phyloP scores from a whole-genome alignment of 352 stramenopile genomes.

The Phytopythium cucurbitacearum region DNA sequence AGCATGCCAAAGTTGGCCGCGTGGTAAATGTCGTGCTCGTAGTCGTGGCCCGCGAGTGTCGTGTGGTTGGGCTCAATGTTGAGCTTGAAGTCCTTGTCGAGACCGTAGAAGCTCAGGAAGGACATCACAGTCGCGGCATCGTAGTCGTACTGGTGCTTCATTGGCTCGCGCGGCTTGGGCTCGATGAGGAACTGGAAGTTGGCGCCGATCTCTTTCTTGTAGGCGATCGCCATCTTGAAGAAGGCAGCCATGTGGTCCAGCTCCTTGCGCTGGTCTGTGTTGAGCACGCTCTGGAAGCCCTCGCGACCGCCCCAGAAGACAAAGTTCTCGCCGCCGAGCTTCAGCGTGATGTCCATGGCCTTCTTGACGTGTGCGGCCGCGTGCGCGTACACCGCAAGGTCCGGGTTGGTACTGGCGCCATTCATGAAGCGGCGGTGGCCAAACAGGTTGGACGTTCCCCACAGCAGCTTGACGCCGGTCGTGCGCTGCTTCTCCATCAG shows the following conservation, averaged over 20 bases:
- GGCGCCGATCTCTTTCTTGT: constrained; percentile 73
- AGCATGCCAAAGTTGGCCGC: constrained; percentile 69
- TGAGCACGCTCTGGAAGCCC: constrained; percentile 77
- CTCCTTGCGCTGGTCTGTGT: constrained; percentile 71
- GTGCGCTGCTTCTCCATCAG: constrained; percentile 59
- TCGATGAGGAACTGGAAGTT: constrained; percentile 78
- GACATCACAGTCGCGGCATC: constrained; percentile 78
- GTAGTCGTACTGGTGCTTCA: constrained; percentile 90
- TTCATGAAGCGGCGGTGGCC: constrained; percentile 81
- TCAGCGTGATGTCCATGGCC: constrained; percentile 78
- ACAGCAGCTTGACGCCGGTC: constrained; percentile 77
- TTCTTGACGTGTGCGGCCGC: constrained; percentile 83
- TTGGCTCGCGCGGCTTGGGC: constrained; percentile 83
- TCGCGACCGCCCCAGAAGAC: constrained; percentile 88
- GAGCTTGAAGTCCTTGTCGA: constrained; percentile 83
- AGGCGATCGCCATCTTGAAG: constrained; percentile 77
- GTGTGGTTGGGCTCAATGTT: constrained; percentile 90
- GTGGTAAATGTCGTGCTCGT: constrained; percentile 83
- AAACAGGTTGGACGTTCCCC: constrained; percentile 84
- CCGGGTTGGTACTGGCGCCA: constrained; percentile 77
- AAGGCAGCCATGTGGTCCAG: constrained; percentile 82
- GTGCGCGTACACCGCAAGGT: constrained; percentile 75
- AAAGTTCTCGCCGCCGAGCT: constrained; percentile 80
- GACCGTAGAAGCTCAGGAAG: constrained; percentile 75
- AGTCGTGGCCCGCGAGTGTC: constrained; percentile 80